Evolutionary conservation across 192 early-diverging fungal species (phyloP).

Genomic region (Coemansia sp.): DNA sequence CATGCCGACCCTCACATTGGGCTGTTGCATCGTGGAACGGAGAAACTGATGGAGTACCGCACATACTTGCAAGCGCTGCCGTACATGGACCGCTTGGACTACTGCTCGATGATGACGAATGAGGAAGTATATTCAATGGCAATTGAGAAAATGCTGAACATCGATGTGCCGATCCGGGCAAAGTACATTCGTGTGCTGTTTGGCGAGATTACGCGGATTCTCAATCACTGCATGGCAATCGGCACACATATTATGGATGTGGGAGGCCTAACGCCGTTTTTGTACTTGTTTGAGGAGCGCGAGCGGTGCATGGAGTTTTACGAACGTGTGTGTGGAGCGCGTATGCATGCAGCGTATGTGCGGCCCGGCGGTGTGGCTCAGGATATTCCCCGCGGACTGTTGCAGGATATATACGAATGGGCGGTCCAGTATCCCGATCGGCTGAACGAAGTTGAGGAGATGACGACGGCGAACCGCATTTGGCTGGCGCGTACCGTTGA

Average conservation of each 20-base stretch:
- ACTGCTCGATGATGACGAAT: slow-evolving; percentile 99
- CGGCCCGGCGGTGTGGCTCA: slow-evolving; percentile 93
- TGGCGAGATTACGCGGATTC: slow-evolving; percentile 94
- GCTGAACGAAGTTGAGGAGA: slow-evolving; percentile 93
- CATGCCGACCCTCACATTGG: slow-evolving; percentile 97
- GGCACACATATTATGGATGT: slow-evolving; percentile 97
- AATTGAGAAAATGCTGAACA: slow-evolving; percentile 97
- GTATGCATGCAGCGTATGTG: slow-evolving; percentile 97
- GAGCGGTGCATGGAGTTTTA: slow-evolving; percentile 99
- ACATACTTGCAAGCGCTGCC: slow-evolving; percentile 96
- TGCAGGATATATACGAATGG: slow-evolving; percentile 97
- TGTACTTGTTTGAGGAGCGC: slow-evolving; percentile 99
- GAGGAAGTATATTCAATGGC: slow-evolving; percentile 97
- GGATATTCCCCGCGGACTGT: slow-evolving; percentile 87
- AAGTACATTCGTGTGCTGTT: slow-evolving; percentile 98
- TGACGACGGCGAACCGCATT: slow-evolving; percentile 90
- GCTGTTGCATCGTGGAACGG: slow-evolving; percentile 95
- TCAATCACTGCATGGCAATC: slow-evolving; percentile 98
- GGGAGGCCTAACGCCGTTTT: slow-evolving; percentile 95
- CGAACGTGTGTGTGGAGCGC: slow-evolving; percentile 96
- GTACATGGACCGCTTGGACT: slow-evolving; percentile 98
- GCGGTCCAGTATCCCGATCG: slow-evolving; percentile 84
- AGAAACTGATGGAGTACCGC: slow-evolving; percentile 99
- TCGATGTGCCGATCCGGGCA: slow-evolving; percentile 88
- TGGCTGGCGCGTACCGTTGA: slow-evolving; percentile 88